These are phyloP conservation scores for Liquidambar formosana DNA, from an alignment of 164 flowering plant species.

Conservation along the genomic window DNA sequence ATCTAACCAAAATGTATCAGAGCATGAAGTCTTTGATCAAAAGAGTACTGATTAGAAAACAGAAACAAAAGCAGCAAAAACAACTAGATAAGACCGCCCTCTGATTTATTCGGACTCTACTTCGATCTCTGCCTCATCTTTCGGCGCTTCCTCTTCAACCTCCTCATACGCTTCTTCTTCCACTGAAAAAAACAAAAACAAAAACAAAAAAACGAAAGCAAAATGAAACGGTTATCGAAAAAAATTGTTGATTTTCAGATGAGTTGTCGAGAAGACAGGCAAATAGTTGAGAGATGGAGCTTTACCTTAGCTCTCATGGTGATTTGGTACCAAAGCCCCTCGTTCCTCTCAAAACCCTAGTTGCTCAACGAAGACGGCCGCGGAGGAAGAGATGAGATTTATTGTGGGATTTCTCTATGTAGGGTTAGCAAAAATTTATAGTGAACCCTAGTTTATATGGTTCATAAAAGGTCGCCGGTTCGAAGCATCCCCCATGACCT, in stretches of 20 bases:
- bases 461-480: too few relatives aligned
- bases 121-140: constrained; percentile 27
- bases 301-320: constrained; percentile 10
- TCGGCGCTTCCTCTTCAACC: constrained; percentile 55
- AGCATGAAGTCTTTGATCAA: too few relatives aligned
- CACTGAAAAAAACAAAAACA: constrained; percentile 6
- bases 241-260: too few relatives aligned
- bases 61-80: too few relatives aligned
- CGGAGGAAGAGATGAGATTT: not conserved
- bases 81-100: not conserved
- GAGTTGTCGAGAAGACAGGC: too few relatives aligned
- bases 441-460: not conserved
- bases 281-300: not conserved
- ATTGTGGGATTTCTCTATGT: not conserved
- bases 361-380: not conserved
- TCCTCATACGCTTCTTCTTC: constrained; percentile 43
- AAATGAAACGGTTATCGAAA: too few relatives aligned
- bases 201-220: too few relatives aligned
- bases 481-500: too few relatives aligned
- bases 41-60: too few relatives aligned
- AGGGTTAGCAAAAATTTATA: not conserved
- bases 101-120: not conserved
- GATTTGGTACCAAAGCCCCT: not conserved
- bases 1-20: too few relatives aligned
- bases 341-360: not conserved